Percentiles rank a stretch among this genome's conserved stretches.
phyloP scores from a whole-genome alignment of 1,284 basidiomycete genomes.

The Lignosus rhinocerotis region DNA sequence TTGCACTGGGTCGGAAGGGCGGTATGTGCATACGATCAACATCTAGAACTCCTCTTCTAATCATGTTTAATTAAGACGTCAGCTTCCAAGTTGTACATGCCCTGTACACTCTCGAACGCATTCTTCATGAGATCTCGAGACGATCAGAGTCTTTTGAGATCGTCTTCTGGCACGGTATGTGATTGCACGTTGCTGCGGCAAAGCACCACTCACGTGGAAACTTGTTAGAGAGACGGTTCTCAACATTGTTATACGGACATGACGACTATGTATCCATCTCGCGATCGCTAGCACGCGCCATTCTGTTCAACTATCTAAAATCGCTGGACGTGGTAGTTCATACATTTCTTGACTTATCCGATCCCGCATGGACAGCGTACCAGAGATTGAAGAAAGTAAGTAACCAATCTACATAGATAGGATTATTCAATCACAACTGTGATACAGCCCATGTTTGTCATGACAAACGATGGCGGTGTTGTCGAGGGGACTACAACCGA shows the following conservation, averaged over 20 bases:
- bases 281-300: constrained; percentile 48
- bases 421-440: neutral
- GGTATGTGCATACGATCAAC: constrained; percentile 34
- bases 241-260: constrained; percentile 40
- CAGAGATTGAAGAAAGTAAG: constrained; percentile 41
- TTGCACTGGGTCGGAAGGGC: constrained; percentile 48
- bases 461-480: constrained; percentile 55
- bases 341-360: constrained; percentile 44
- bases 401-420: neutral
- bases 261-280: constrained; percentile 42
- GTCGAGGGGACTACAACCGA: constrained; percentile 17
- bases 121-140: constrained; percentile 47
- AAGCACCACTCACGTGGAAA: neutral
- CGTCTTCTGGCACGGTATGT: constrained; percentile 60
- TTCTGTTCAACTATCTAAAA: constrained; percentile 52
- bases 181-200: neutral
- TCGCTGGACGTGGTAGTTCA: constrained; percentile 43
- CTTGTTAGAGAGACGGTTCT: constrained; percentile 42
- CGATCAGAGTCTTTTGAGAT: constrained; percentile 62
- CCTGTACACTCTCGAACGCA: constrained; percentile 50
- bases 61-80: constrained; percentile 36
- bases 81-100: constrained; percentile 68
- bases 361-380: constrained; percentile 52
- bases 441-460: constrained; percentile 64
- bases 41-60: neutral